These are phyloP conservation scores for Austroboletus festivus DNA, from an alignment of 768 basidiomycete genomes.

Conservation along the genomic window DNA sequence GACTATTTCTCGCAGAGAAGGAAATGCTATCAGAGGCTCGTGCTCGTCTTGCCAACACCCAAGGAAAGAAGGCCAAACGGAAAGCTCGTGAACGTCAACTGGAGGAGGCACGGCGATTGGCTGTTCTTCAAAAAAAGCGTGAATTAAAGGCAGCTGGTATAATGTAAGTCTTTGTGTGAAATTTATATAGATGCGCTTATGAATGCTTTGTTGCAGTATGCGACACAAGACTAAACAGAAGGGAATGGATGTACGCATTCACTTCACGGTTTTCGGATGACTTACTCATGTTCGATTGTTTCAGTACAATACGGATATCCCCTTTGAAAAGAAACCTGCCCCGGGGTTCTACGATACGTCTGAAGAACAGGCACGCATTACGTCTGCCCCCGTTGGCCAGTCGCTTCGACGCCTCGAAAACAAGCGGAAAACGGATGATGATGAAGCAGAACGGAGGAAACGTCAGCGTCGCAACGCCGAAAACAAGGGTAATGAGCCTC, in stretches of 20 bases:
- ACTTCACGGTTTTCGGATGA: not conserved
- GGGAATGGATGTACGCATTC: constrained; percentile 84
- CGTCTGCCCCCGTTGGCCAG: constrained; percentile 89
- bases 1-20: constrained; percentile 62
- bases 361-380: constrained; percentile 85
- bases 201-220: constrained; percentile 51
- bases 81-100: constrained; percentile 97
- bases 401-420: constrained; percentile 90
- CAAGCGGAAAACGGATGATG: constrained; percentile 91
- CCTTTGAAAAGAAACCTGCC: constrained; percentile 95
- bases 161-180: constrained; percentile 53
- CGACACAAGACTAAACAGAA: constrained; percentile 92
- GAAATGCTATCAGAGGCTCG: constrained; percentile 99
- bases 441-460: constrained; percentile 91
- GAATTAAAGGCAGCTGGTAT: constrained; percentile 98
- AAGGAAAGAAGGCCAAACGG: constrained; percentile 99
- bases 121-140: constrained; percentile 95
- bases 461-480: constrained; percentile 65
- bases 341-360: constrained; percentile 96
- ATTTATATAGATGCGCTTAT: constrained; percentile 2
- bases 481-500: constrained; percentile 65
- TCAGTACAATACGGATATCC: constrained; percentile 97
- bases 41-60: constrained; percentile 96
- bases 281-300: not conserved
- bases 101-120: constrained; percentile 91